Evolutionary conservation across 2,329 filamentous ascomycete species (phyloP).

Genomic region (Emericellopsis atlantica): DNA sequence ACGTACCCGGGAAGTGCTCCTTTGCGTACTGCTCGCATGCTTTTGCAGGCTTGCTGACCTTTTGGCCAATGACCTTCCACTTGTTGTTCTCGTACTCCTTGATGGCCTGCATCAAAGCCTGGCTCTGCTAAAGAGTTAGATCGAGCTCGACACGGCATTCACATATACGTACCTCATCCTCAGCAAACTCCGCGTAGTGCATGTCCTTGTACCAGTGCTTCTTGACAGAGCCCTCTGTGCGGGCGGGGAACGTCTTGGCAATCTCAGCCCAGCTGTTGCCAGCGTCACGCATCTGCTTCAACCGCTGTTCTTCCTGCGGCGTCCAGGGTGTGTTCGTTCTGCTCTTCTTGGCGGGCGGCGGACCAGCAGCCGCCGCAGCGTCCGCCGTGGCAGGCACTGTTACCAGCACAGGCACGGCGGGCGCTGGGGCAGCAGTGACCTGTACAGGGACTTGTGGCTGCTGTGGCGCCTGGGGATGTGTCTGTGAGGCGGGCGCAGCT

Average conservation of each 20-base stretch:
- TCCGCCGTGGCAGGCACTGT: no score
- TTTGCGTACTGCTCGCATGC: slow-evolving; percentile 42
- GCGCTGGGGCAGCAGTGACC: background rate
- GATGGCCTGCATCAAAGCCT: slow-evolving; percentile 79
- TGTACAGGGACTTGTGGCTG: background rate
- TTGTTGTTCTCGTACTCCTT: slow-evolving; percentile 98
- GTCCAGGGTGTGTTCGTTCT: slow-evolving; percentile 99
- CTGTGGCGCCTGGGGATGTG: slow-evolving; percentile 13
- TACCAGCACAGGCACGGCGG: background rate
- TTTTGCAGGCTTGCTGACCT: slow-evolving; percentile 97
- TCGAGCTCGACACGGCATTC: background rate
- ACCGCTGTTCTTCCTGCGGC: slow-evolving; percentile 76
- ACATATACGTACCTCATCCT: slow-evolving; percentile 66
- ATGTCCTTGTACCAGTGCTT: slow-evolving; percentile 99
- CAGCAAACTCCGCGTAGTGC: slow-evolving; percentile 97
- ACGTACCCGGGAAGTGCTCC: slow-evolving; percentile 6
- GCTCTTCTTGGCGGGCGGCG: slow-evolving; percentile 71
- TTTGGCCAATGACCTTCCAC: slow-evolving; percentile 94
- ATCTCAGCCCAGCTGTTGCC: slow-evolving; percentile 97
- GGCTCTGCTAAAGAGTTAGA: slow-evolving; percentile 38
- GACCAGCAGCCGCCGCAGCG: slow-evolving; percentile 8
- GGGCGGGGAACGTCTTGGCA: slow-evolving; percentile 87
- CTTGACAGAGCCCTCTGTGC: slow-evolving; percentile 96
- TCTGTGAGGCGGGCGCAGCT: background rate
- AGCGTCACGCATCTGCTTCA: slow-evolving; percentile 89